Evolutionary conservation across 2,329 filamentous ascomycete genomes (phyloP).

Genomic region (Helotiales sp.): DNA sequence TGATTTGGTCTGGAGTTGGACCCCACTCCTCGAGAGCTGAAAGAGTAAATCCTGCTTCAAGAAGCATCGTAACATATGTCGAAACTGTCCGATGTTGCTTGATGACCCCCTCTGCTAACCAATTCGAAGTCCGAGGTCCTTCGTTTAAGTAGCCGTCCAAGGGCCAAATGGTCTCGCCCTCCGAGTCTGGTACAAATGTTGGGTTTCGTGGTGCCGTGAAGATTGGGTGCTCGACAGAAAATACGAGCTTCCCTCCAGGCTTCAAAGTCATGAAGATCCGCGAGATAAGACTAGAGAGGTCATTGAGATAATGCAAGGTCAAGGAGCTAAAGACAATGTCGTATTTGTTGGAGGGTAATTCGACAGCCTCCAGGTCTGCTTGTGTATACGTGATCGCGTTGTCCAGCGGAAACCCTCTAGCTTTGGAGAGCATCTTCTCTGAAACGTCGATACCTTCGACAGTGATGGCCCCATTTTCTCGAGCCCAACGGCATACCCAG

Average conservation of each 20-base stretch:
- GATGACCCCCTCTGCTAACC: slow-evolving; percentile 43
- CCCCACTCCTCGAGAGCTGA: slow-evolving; percentile 24
- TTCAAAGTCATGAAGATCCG: slow-evolving; percentile 84
- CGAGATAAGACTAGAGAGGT: slow-evolving; percentile 76
- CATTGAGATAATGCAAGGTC: slow-evolving; percentile 93
- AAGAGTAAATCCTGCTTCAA: slow-evolving; percentile 19
- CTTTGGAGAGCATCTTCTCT: slow-evolving; percentile 44
- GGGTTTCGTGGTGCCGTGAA: slow-evolving; percentile 42
- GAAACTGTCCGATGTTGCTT: slow-evolving; percentile 48
- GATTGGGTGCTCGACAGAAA: slow-evolving; percentile 50
- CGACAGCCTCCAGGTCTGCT: slow-evolving; percentile 38
- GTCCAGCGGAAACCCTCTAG: slow-evolving; percentile 25
- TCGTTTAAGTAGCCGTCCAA: slow-evolving; percentile 44
- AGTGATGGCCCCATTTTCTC: slow-evolving; percentile 37
- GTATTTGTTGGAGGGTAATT: slow-evolving; percentile 59
- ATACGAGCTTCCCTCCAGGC: slow-evolving; percentile 82
- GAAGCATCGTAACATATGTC: slow-evolving; percentile 19
- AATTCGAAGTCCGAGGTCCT: slow-evolving; percentile 39
- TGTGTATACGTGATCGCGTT: slow-evolving; percentile 35
- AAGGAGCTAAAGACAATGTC: slow-evolving; percentile 85
- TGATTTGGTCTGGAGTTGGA: slow-evolving; percentile 23
- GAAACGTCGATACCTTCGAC: slow-evolving; percentile 45
- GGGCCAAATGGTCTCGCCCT: slow-evolving; percentile 42
- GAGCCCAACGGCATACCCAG: slow-evolving; percentile 46
- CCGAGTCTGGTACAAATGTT: slow-evolving; percentile 32